A percentile compares a stretch with the other conserved stretches of the same genome.
phyloP scores from a whole-genome alignment of 164 flowering plant genomes.

The Chloranthus sessilifolius region DNA sequence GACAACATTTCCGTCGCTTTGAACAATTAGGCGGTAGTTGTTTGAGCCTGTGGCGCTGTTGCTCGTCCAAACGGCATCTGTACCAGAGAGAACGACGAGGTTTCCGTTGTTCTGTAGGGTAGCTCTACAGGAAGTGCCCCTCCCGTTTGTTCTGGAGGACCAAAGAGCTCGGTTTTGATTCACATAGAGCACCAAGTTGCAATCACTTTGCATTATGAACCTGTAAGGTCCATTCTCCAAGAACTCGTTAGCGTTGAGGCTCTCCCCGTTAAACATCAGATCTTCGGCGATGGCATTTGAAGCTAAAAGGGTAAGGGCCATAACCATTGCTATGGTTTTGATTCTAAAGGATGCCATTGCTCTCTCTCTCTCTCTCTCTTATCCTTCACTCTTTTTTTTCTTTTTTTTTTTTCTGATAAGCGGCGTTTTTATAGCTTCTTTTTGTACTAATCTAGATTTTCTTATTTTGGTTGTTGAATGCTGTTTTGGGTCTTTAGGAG shows the following conservation, averaged over 20 bases:
- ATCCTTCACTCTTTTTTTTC: too few species aligned
- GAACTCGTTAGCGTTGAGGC: slow-evolving; percentile 11
- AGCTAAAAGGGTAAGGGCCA: not conserved
- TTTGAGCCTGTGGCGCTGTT: slow-evolving; percentile 11
- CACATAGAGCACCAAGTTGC: slow-evolving; percentile 20
- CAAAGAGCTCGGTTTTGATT: slow-evolving; percentile 13
- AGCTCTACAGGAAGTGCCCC: slow-evolving; percentile 15
- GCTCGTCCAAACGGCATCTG: slow-evolving; percentile 18
- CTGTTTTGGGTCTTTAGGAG: too few species aligned
- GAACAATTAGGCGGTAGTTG: slow-evolving; percentile 22
- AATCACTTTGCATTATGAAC: slow-evolving; percentile 17
- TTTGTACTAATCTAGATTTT: too few species aligned
- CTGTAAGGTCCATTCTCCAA: slow-evolving; percentile 21
- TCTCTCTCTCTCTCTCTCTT: not conserved
- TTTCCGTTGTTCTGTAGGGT: slow-evolving; percentile 15
- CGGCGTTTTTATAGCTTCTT: too few species aligned
- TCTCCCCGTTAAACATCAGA: slow-evolving; percentile 16
- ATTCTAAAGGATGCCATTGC: not conserved
- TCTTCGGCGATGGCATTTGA: slow-evolving; percentile 8
- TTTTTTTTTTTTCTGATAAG: too few species aligned
- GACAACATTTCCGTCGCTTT: slow-evolving; percentile 26
- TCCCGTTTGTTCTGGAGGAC: slow-evolving; percentile 15
- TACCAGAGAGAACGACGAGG: slow-evolving; percentile 15
- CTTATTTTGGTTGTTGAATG: too few species aligned
- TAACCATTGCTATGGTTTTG: not conserved